Percentiles rank a stretch among this genome's conserved stretches.
Evolutionary conservation across 257 asterid species (phyloP).

Genomic region (Petunia secreta): DNA sequence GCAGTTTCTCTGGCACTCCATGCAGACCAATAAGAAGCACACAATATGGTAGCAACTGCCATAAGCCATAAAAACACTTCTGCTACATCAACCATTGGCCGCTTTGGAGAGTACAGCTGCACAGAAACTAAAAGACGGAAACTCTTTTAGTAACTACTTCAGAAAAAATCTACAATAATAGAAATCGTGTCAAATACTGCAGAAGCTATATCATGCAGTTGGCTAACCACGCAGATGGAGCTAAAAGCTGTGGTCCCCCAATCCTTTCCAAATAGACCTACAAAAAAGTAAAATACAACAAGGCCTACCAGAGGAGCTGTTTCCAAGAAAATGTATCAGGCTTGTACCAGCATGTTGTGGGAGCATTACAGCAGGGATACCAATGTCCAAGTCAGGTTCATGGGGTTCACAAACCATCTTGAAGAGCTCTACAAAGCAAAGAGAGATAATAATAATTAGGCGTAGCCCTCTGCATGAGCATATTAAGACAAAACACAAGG

Average conservation of each 20-base stretch:
- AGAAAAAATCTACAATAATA: constrained; percentile 1
- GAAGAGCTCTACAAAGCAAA: constrained; percentile 71
- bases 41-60: constrained; percentile 88
- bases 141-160: constrained; percentile 4
- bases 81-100: constrained; percentile 89
- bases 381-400: constrained; percentile 62
- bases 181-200: neutral
- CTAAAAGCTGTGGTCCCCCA: neutral
- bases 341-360: constrained; percentile 83
- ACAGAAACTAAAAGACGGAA: constrained; percentile 60
- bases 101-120: constrained; percentile 85
- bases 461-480: constrained; percentile 6
- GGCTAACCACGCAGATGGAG: neutral
- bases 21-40: constrained; percentile 97
- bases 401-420: constrained; percentile 97
- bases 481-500: neutral
- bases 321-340: constrained; percentile 53
- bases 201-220: neutral
- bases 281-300: neutral
- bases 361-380: constrained; percentile 93
- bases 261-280: constrained; percentile 5
- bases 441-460: neutral
- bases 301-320: constrained; percentile 64
- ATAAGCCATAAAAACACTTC: constrained; percentile 93
- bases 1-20: constrained; percentile 91